Evolutionary conservation across 2,329 filamentous ascomycete species (phyloP).

Genomic region (Knufia fluminis): DNA sequence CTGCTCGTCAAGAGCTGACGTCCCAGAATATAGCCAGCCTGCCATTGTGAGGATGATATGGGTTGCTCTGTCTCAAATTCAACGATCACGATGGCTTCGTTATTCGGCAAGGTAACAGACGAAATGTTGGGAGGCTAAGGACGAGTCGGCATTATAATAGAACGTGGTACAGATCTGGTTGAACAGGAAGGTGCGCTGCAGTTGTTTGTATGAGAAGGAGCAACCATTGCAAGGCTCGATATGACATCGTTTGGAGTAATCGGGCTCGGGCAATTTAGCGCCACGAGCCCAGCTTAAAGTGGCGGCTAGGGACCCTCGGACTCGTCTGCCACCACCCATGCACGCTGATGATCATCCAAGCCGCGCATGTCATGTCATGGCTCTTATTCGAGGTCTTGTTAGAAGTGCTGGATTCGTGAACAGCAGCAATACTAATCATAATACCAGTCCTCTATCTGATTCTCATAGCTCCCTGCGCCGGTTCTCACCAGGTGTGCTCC

Average conservation of each 20-base stretch:
- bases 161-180: neutral
- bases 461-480: neutral
- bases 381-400: neutral
- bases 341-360: neutral
- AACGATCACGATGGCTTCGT: neutral
- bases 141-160: neutral
- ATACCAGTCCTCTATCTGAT: neutral
- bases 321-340: neutral
- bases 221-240: neutral
- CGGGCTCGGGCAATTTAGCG: neutral
- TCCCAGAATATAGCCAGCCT: slow-evolving; percentile 89
- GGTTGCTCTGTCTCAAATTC: too few species aligned
- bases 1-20: slow-evolving; percentile 90
- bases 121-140: too few species aligned
- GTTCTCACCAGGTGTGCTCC: neutral
- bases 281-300: too few species aligned
- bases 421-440: neutral
- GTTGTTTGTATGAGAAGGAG: neutral
- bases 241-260: neutral
- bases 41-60: slow-evolving; percentile 60
- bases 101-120: too few species aligned
- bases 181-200: too few species aligned
- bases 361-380: neutral
- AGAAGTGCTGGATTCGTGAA: neutral
- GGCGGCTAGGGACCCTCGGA: neutral